Evolutionary conservation across 108 stramenopile genomes (phyloP), one percentile per base, ranked within the genome.

Genomic region (Chaetoceros tenuissimus): DNA sequence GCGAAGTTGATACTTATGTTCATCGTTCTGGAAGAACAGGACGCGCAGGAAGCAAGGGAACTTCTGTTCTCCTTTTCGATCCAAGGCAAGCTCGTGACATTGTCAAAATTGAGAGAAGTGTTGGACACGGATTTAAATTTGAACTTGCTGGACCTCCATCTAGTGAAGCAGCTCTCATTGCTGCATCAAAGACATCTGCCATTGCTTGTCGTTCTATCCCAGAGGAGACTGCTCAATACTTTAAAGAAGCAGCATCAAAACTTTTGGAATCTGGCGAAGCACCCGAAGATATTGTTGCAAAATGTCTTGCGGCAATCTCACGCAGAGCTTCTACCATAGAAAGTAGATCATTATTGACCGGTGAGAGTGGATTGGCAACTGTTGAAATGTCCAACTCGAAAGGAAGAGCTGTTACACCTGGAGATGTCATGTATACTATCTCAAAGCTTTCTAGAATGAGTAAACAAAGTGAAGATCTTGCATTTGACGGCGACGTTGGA

Each of bases 1-100:
- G 86, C 44, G 94, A 95, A 66, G 77, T 85, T 50, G 91, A 94
- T 59, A 87, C 87, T 25, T 97, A 97, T 53, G 98, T 99, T 13
- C 99, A 99, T 71, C 74, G 99, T 52, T 94, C 92, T 13, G 99
- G 99, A 34, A 73, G 99, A 31, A 99, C 99, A 0, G 99, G 98
- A 25, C 92, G 99, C 31, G 99, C 99, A 0, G 97, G 97, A 26
- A 74, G 83, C 30, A 95, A 85, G 55, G 99, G 99, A 46, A 92
- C 92, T 31, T 96, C 94, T 45, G 88, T 99, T 48, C 67, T 97
- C 23, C 76, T 99, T 48, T 99, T 95, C 75, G 72, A 54, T 3
- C 77, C 48, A 3, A 51, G 62, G 18, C 80, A 94, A 66, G 62
- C 87, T 31, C 70, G 81, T 18, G 92, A 94, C 53, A 86, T 99